Evolutionary conservation across 768 basidiomycete species (phyloP).

Genomic region (Chalciporus chontae): DNA sequence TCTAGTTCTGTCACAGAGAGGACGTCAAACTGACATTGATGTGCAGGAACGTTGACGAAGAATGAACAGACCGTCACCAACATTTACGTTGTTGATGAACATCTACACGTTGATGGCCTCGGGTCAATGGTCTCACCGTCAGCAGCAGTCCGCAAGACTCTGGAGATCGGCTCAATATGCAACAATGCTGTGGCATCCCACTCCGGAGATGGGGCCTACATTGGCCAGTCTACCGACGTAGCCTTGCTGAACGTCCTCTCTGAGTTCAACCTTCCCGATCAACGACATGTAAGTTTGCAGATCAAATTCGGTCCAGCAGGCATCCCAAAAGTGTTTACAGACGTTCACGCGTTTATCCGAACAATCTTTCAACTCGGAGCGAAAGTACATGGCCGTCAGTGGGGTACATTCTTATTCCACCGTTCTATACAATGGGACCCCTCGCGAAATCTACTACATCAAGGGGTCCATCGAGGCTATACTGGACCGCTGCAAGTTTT

Average conservation of each 20-base stretch:
- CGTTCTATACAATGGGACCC: conserved; percentile 27
- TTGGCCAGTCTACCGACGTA: conserved; percentile 92
- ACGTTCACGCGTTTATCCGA: conserved; percentile 71
- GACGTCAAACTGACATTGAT: not conserved
- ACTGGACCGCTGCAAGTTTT: conserved; percentile 81
- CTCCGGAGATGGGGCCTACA: conserved; percentile 67
- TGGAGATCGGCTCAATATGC: conserved; percentile 84
- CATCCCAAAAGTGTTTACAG: conserved; percentile 33
- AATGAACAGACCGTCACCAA: conserved; percentile 96
- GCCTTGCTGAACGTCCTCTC: conserved; percentile 80
- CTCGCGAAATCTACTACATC: conserved; percentile 81
- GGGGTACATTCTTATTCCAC: conserved; percentile 52
- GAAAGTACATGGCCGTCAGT: conserved; percentile 90
- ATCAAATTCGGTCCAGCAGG: not conserved
- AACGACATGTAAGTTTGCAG: conserved; percentile 53
- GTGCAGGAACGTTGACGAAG: conserved; percentile 79
- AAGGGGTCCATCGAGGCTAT: conserved; percentile 92
- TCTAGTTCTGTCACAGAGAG: not conserved
- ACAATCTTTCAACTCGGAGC: conserved; percentile 88
- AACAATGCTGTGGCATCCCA: conserved; percentile 73
- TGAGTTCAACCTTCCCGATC: conserved; percentile 64
- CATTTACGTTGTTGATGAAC: conserved; percentile 84
- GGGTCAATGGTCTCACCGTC: conserved; percentile 49
- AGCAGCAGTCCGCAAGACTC: conserved; percentile 65
- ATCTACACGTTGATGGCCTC: conserved; percentile 51